Evolutionary conservation across 371 early-diverging fungal genomes (phyloP).

Genomic region (Mortierella sp.): DNA sequence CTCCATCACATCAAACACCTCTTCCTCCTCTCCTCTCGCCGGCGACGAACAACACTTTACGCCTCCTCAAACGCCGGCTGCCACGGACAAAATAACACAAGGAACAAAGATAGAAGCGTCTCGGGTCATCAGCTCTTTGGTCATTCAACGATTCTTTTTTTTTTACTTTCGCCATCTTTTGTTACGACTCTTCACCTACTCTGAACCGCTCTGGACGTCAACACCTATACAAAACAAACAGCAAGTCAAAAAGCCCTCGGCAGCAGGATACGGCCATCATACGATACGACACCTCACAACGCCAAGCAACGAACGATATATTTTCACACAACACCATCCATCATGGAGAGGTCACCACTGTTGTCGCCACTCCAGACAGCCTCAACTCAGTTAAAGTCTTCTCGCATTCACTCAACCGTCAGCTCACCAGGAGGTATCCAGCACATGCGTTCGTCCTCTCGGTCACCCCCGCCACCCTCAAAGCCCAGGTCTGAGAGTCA

Average conservation of each 20-base stretch:
- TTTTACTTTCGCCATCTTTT: not conserved
- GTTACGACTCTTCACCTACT: not conserved
- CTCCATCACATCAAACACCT: not conserved
- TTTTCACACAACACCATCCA: not conserved
- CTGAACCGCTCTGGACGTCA: not conserved
- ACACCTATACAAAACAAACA: not conserved
- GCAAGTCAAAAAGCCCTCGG: not conserved
- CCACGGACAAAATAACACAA: not conserved
- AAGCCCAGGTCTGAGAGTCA: constrained; percentile 58
- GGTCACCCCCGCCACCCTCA: constrained; percentile 47
- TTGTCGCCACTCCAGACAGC: constrained; percentile 50
- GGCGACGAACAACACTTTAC: not conserved
- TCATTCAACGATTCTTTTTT: not conserved
- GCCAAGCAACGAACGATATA: not conserved
- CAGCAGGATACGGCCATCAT: not conserved
- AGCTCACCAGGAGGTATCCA: constrained; percentile 57
- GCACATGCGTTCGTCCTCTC: constrained; percentile 44
- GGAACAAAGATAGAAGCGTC: not conserved
- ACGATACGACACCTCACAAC: not conserved
- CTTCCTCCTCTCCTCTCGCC: not conserved
- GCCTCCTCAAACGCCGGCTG: not conserved
- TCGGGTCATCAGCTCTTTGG: not conserved
- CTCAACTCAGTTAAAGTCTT: constrained; percentile 47
- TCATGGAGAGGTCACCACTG: constrained; percentile 54
- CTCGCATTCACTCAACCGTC: constrained; percentile 54